Evolutionary conservation across 164 flowering plant species (phyloP).

Genomic region (grape (Vitis vinifera)): ASM3070453v1 NC_081812.1:22545501-22546000

Average conservation of each 20-base stretch:
- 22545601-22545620: not conserved
- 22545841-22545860: conserved; percentile 24
- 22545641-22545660: too few relatives aligned
- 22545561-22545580: not conserved
- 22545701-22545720: too few relatives aligned
- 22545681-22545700: too few relatives aligned
- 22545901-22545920: conserved; percentile 47
- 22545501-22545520: not conserved
- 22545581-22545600: not conserved
- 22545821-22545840: conserved; percentile 31
- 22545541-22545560: not conserved
- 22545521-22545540: not conserved
- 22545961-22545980: conserved; percentile 36
- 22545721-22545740: too few relatives aligned
- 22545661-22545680: too few relatives aligned
- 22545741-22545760: conserved; percentile 3
- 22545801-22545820: conserved; percentile 34
- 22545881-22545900: conserved; percentile 33
- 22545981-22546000: conserved; percentile 26
- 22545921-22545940: conserved; percentile 35
- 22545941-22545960: conserved; percentile 57
- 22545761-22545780: conserved; percentile 35
- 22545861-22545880: conserved; percentile 35
- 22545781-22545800: conserved; percentile 34
- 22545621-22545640: not conserved